phyloP scores from a whole-genome alignment of 805 yeast genomes.

The Zygotorulaspora chibaensis region DNA sequence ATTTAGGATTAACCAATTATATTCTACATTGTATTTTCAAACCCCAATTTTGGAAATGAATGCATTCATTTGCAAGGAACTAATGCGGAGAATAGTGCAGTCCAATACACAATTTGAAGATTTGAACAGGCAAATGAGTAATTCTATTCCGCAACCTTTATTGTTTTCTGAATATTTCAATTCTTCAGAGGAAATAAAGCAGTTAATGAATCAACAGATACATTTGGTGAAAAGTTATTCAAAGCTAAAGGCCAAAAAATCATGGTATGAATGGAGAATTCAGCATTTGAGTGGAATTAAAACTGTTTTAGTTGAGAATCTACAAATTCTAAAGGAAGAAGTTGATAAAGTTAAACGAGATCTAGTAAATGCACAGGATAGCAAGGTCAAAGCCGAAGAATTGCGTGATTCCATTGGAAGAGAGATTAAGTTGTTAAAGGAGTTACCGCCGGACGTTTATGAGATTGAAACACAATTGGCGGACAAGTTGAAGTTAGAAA shows the following conservation, averaged over 20 bases:
- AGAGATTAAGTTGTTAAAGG: conserved; percentile 23
- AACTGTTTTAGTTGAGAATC: conserved; percentile 29
- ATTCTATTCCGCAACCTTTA: conserved; percentile 50
- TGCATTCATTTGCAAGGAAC: conserved; percentile 51
- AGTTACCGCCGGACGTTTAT: conserved; percentile 10
- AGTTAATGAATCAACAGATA: conserved; percentile 45
- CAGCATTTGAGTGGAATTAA: conserved; percentile 47
- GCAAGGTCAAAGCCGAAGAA: conserved; percentile 12
- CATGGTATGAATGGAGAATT: conserved; percentile 62
- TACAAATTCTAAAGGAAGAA: conserved; percentile 24
- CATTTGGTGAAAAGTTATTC: conserved; percentile 48
- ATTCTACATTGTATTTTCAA: conserved; percentile 22
- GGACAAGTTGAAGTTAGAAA: conserved; percentile 17
- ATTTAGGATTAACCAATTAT: conserved; percentile 13
- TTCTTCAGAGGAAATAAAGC: conserved; percentile 38
- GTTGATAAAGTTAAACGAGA: conserved; percentile 17
- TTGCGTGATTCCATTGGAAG: conserved; percentile 18
- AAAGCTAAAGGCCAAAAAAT: conserved; percentile 47
- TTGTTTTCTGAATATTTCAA: conserved; percentile 47
- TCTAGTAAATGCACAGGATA: conserved; percentile 10
- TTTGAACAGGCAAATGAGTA: conserved; percentile 43
- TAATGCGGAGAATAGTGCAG: conserved; percentile 46
- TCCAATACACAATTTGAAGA: conserved; percentile 46
- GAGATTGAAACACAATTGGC: conserved; percentile 12
- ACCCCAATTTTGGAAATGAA: conserved; percentile 40